Conservation (phyloP, 2,329 filamentous ascomycete species). For the Fusarium subglutinans region DNA sequence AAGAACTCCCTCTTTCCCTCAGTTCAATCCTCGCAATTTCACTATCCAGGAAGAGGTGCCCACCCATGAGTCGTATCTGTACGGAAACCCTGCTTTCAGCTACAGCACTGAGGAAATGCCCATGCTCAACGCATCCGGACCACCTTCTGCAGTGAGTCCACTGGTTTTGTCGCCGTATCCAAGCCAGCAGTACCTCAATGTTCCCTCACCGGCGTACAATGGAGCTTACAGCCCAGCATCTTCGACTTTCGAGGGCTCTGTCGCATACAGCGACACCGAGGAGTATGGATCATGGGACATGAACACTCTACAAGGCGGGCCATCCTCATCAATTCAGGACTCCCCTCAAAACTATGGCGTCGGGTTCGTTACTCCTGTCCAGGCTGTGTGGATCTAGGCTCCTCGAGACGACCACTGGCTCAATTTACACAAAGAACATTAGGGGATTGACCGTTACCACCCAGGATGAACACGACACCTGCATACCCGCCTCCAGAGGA, state of each 20-base stretch:
- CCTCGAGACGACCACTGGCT: conserved; percentile 51
- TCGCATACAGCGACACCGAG: conserved; percentile 70
- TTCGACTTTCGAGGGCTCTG: conserved; percentile 69
- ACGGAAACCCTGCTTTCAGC: conserved; percentile 67
- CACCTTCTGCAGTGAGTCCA: conserved; percentile 62
- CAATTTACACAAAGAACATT: conserved; percentile 51
- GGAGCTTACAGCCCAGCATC: conserved; percentile 70
- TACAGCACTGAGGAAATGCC: conserved; percentile 72
- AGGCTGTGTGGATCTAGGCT: conserved; percentile 69
- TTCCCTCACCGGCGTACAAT: conserved; percentile 69
- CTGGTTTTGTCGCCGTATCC: conserved; percentile 64
- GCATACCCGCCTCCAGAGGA: conserved; percentile 57
- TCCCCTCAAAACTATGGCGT: conserved; percentile 54
- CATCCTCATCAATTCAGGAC: conserved; percentile 58
- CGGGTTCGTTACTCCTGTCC: conserved; percentile 72
- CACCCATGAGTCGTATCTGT: conserved; percentile 58
- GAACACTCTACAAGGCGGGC: conserved; percentile 53
- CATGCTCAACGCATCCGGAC: conserved; percentile 57
- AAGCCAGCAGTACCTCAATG: conserved; percentile 67
- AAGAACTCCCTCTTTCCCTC: conserved; percentile 68
- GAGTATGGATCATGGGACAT: conserved; percentile 63
- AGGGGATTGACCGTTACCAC: conserved; percentile 64
- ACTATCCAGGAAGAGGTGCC: conserved; percentile 58
- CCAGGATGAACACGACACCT: conserved; percentile 61
- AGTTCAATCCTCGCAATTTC: conserved; percentile 67